phyloP scores from a whole-genome alignment of 495 filamentous ascomycete species.

The Aspergillus sclerotioniger region DNA sequence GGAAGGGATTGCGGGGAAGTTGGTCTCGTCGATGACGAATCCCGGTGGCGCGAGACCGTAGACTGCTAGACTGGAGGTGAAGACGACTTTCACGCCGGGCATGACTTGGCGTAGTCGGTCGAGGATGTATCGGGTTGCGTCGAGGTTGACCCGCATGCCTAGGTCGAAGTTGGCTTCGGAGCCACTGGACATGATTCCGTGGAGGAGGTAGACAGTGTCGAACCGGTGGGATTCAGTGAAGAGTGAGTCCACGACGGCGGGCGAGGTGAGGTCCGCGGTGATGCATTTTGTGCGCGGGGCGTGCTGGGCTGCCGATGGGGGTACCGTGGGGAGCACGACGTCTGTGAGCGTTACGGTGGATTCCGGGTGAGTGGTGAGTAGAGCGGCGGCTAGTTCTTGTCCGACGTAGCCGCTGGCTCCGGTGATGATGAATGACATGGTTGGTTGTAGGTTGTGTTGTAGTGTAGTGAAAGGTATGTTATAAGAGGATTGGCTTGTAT shows the following conservation, averaged over 20 bases:
- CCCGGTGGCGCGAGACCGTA: constrained; percentile 53
- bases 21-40: constrained; percentile 52
- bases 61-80: constrained; percentile 57
- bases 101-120: constrained; percentile 56
- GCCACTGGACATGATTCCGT: constrained; percentile 83
- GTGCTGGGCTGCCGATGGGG: constrained; percentile 45
- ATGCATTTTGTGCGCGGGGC: constrained; percentile 46
- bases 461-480: no score
- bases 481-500: no score
- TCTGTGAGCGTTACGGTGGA: constrained; percentile 64
- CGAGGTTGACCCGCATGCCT: constrained; percentile 70
- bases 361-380: constrained; percentile 53
- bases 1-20: constrained; percentile 61
- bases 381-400: constrained; percentile 60
- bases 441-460: not conserved
- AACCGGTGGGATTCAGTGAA: constrained; percentile 42
- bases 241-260: constrained; percentile 56
- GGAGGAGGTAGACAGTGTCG: constrained; percentile 70
- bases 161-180: constrained; percentile 74
- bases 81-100: constrained; percentile 63
- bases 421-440: constrained; percentile 68
- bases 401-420: constrained; percentile 72
- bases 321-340: constrained; percentile 54
- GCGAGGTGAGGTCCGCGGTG: constrained; percentile 61
- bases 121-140: constrained; percentile 64